Evolutionary conservation across 164 flowering plant species (phyloP).

Genomic region (Chimonanthus praecox): DNA sequence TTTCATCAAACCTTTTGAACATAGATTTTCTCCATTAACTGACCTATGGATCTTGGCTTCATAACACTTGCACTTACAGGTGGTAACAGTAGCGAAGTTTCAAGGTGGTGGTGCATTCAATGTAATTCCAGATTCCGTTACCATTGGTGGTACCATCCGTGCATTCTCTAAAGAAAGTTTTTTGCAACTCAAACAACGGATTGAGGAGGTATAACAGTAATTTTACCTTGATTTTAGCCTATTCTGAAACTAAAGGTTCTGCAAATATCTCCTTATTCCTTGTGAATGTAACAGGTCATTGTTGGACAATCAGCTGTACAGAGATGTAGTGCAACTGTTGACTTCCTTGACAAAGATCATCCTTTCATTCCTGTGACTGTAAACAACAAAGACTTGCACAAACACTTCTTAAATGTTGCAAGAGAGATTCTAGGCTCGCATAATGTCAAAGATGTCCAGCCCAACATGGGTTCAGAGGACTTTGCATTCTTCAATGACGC

Average conservation of each 20-base stretch:
- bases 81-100: constrained; percentile 45
- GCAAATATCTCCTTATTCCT: not conserved
- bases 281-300: constrained; percentile 29
- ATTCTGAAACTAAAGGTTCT: not conserved
- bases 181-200: constrained; percentile 33
- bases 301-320: constrained; percentile 53
- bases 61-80: constrained; percentile 21
- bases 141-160: constrained; percentile 52
- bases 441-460: constrained; percentile 31
- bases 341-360: constrained; percentile 22
- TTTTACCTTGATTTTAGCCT: not conserved
- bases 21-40: not conserved
- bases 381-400: constrained; percentile 35
- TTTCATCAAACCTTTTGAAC: not conserved
- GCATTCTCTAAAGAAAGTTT: constrained; percentile 39
- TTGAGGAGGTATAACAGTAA: constrained; percentile 32
- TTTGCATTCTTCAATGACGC: constrained; percentile 42
- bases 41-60: not conserved
- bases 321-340: constrained; percentile 45
- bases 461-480: constrained; percentile 51
- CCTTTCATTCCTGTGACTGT: constrained; percentile 36
- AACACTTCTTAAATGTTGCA: constrained; percentile 31
- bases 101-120: constrained; percentile 55
- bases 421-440: constrained; percentile 31
- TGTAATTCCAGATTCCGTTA: constrained; percentile 53